Evolutionary conservation across 192 early-diverging fungal species (phyloP).

Genomic region (Coemansia sp.): DNA sequence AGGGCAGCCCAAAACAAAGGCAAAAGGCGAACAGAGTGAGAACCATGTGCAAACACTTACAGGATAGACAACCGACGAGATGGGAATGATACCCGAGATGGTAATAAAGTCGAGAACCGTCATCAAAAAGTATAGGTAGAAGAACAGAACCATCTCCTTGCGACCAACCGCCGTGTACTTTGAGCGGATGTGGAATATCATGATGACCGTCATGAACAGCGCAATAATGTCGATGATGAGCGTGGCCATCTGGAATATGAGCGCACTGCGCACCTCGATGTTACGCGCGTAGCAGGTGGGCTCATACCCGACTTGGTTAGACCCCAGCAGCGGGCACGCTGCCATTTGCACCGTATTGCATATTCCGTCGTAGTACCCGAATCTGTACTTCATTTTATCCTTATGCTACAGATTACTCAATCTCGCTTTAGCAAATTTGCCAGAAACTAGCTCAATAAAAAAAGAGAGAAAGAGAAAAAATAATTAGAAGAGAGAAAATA

Average conservation of each 20-base stretch:
- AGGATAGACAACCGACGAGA: conserved; percentile 71
- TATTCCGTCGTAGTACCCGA: conserved; percentile 89
- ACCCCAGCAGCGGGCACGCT: conserved; percentile 88
- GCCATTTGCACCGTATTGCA: conserved; percentile 83
- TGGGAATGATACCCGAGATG: conserved; percentile 90
- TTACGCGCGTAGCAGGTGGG: conserved; percentile 95
- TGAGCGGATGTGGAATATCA: conserved; percentile 97
- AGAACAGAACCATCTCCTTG: conserved; percentile 98
- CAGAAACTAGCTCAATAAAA: conserved; percentile 3
- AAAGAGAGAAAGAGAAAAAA: too few relatives aligned
- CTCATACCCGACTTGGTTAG: conserved; percentile 68
- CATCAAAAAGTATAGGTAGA: conserved; percentile 90
- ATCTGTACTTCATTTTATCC: conserved; percentile 44
- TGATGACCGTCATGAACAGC: conserved; percentile 93
- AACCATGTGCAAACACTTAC: conserved; percentile 50
- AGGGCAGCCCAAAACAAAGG: neutral
- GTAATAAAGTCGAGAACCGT: conserved; percentile 87
- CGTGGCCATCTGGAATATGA: conserved; percentile 96
- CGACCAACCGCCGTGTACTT: conserved; percentile 99
- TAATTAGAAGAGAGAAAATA: conserved; percentile 11
- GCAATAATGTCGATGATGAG: conserved; percentile 92
- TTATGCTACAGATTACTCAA: neutral
- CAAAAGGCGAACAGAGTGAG: neutral
- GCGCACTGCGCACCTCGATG: conserved; percentile 77
- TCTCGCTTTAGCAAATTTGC: conserved; percentile 5